phyloP scores from a whole-genome alignment of 352 stramenopile species.

The Nothophytophthora sp. region DNA sequence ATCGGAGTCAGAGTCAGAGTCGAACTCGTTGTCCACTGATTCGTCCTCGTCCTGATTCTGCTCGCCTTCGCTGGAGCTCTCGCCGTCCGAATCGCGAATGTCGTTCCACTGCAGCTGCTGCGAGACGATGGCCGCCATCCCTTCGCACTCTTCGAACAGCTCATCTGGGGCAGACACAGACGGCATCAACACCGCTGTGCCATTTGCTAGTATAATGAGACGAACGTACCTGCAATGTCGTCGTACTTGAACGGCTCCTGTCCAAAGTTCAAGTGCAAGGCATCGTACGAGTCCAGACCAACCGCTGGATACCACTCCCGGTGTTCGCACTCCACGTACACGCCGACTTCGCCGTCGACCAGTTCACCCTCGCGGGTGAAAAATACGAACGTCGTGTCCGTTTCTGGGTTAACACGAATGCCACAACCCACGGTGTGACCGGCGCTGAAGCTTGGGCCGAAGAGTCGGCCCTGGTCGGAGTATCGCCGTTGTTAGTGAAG shows the following conservation, averaged over 20 bases:
- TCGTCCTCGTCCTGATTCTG: conserved; percentile 8
- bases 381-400: conserved; percentile 41
- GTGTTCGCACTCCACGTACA: conserved; percentile 47
- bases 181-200: not conserved
- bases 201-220: not conserved
- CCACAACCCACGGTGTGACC: conserved; percentile 38
- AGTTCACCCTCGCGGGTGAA: conserved; percentile 78
- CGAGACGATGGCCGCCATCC: conserved; percentile 18
- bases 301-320: conserved; percentile 78
- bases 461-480: conserved; percentile 28
- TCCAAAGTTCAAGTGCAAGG: conserved; percentile 85
- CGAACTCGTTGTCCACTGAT: conserved; percentile 8
- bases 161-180: conserved; percentile 11
- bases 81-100: conserved; percentile 43
- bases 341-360: conserved; percentile 34
- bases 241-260: conserved; percentile 64
- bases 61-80: conserved; percentile 27
- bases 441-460: conserved; percentile 34
- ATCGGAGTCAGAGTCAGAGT: conserved; percentile 11
- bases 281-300: conserved; percentile 80
- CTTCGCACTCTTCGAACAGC: conserved; percentile 29
- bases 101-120: conserved; percentile 60
- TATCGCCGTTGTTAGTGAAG: not conserved
- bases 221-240: conserved; percentile 18
- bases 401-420: conserved; percentile 15